Evolutionary conservation across 768 basidiomycete genomes (phyloP), one percentile per base, ranked within the genome.

Genomic region (Mycena alexandri): DNA sequence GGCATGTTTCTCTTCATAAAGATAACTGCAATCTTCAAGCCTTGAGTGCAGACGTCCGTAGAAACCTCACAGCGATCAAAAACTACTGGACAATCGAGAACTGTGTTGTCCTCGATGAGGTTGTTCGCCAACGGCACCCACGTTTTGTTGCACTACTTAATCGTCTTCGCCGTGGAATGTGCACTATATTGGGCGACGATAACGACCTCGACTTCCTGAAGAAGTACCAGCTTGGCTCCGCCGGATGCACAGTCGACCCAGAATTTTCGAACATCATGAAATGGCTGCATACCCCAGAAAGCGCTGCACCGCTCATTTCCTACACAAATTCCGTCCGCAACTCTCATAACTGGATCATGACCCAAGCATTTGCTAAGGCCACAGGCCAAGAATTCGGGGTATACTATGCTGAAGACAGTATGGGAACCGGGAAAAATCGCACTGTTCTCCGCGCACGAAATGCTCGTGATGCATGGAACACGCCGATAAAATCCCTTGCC

Each of bases 401-500:
- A 6, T 71, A 68, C 33, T 65, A 58, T 55, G 22, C 67, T 6
- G 41, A 69, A 33, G 67, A 71, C 44, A 48, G 53, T 1, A 34
- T 65, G 0, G 61, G 65, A 1, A 3, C 14, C 1, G 68, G 64
- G 5, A 55, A 29, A 10, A 47, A 63, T 2, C 25, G 44, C 14
- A 46, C 50, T 0, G 19, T 58, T 0, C 60, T 72, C 22, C 36
- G 24, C 2, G 60, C 47, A 12, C 55, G 34, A 6, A 67, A 69
- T 22, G 63, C 68, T 16, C 19, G 34, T 16, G 67, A 68, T 50
- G 72, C 72, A 0, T 73, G 72, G 69, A 66, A 71, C n/a, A 68
- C 65, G 5, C 54, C 60, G 5, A 65, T 67, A 2, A 67, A 70
- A 42, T 51, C 67, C 10, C 41, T 43, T 16, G 67, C 67, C 0